Percentiles rank a stretch among this genome's conserved stretches.
These are phyloP conservation scores for Nemania sp. DNA, from an alignment of 2,329 filamentous ascomycete genomes.

Conservation along the genomic window DNA sequence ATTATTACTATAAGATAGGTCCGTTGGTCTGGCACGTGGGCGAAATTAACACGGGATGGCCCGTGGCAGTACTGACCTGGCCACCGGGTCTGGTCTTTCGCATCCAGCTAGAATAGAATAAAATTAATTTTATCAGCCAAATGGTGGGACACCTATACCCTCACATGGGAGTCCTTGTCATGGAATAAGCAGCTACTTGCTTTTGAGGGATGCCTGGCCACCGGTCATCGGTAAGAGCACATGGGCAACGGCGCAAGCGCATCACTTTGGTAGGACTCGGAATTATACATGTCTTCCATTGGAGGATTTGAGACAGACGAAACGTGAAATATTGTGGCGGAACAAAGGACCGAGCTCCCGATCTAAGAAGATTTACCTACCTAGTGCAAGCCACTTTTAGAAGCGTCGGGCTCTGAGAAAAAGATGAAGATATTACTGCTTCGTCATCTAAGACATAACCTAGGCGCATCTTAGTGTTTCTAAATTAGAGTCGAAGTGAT, in stretches of 20 bases:
- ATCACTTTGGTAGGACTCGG: slow-evolving; percentile 20
- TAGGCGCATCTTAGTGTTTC: slow-evolving; percentile 3
- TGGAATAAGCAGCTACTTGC: neutral
- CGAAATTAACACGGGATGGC: neutral
- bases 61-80: neutral
- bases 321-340: slow-evolving; percentile 2
- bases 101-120: neutral
- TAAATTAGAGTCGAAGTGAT: slow-evolving; percentile 8
- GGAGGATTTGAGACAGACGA: slow-evolving; percentile 17
- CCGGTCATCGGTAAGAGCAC: slow-evolving; percentile 9
- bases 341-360: neutral
- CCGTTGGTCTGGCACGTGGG: neutral
- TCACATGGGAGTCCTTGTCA: neutral
- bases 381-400: neutral
- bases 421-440: slow-evolving; percentile 2
- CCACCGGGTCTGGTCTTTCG: neutral
- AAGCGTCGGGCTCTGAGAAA: neutral
- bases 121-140: slow-evolving; percentile 2
- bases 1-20: neutral
- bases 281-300: slow-evolving; percentile 25
- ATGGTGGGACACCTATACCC: neutral
- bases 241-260: slow-evolving; percentile 15
- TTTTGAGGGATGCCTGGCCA: neutral
- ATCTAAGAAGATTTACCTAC: slow-evolving; percentile 3
- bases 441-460: slow-evolving; percentile 13